These are phyloP conservation scores for Pleurotus platypus DNA, from an alignment of 768 basidiomycete species.

Conservation along the genomic window DNA sequence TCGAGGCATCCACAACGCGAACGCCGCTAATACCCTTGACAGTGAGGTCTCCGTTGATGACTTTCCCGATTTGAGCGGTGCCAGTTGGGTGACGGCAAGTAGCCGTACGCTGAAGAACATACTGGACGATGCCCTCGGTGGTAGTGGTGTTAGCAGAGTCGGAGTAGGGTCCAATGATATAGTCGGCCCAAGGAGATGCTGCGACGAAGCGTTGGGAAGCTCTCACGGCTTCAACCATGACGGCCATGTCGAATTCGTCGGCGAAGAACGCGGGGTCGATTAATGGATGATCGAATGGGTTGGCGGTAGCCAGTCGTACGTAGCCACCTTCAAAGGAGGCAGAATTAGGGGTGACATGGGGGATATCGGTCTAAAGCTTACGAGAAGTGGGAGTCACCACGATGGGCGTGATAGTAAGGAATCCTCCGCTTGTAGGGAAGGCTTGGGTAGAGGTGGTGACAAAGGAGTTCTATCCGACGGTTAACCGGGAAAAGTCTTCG, in stretches of 20 bases:
- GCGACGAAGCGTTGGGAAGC: constrained; percentile 19
- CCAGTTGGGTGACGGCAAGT: constrained; percentile 29
- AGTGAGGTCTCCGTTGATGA: constrained; percentile 31
- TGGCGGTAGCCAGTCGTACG: constrained; percentile 33
- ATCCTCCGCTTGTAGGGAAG: constrained; percentile 24
- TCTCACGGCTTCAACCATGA: constrained; percentile 21
- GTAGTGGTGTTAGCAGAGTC: constrained; percentile 18
- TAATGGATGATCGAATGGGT: constrained; percentile 42
- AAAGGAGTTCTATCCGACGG: constrained; percentile 1
- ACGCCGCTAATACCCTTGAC: constrained; percentile 29
- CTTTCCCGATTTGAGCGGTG: constrained; percentile 30
- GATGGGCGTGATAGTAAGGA: constrained; percentile 22
- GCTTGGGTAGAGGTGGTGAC: constrained; percentile 12
- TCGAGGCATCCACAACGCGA: constrained; percentile 26
- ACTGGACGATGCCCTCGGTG: constrained; percentile 22
- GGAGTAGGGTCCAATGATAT: constrained; percentile 17
- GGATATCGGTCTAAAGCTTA: background rate
- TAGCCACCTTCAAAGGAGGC: constrained; percentile 25
- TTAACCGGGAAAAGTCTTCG: background rate
- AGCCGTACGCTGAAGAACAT: constrained; percentile 16
- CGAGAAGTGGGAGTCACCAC: constrained; percentile 11
- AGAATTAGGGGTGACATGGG: too few relatives aligned
- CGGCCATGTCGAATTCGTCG: constrained; percentile 25
- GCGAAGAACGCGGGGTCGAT: constrained; percentile 48
- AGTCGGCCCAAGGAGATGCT: constrained; percentile 24